Evolutionary conservation across 176 grass and related monocot genomes (phyloP).

Genomic region (Elaeis guineensis): DNA sequence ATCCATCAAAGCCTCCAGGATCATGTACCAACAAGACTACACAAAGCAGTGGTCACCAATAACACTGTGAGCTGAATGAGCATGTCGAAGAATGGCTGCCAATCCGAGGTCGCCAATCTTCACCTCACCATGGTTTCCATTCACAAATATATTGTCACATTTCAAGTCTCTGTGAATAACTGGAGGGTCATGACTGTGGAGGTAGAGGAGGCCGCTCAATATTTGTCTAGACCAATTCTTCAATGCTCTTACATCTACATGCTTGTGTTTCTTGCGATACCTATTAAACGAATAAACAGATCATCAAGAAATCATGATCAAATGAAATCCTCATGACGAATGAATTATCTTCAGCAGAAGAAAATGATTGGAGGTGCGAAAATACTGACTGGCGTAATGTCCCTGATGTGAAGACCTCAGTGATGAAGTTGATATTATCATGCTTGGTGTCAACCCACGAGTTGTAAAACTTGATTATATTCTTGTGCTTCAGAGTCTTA

Average conservation of each 20-base stretch:
- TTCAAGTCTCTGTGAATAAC: conserved; percentile 73
- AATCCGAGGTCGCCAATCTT: conserved; percentile 81
- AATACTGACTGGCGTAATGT: conserved; percentile 58
- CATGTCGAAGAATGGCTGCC: conserved; percentile 62
- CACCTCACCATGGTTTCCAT: conserved; percentile 74
- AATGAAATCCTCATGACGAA: background rate
- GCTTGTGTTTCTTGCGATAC: conserved; percentile 71
- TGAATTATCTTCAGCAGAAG: background rate
- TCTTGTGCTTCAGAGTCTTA: conserved; percentile 79
- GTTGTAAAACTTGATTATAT: conserved; percentile 78
- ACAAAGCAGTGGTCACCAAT: conserved; percentile 35
- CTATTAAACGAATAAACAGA: conserved; percentile 25
- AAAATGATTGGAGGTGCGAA: background rate
- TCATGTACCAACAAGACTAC: background rate
- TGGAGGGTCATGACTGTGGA: conserved; percentile 69
- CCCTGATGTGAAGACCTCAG: conserved; percentile 75
- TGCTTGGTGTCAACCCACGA: conserved; percentile 64
- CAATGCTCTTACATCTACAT: conserved; percentile 68
- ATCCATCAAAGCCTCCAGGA: no score
- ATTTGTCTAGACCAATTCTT: conserved; percentile 89
- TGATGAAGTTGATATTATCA: conserved; percentile 71
- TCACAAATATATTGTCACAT: conserved; percentile 80
- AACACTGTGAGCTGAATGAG: conserved; percentile 63
- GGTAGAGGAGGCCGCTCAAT: conserved; percentile 61
- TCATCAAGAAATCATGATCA: background rate